These are phyloP conservation scores for Termitomyces sp. DNA, from an alignment of 768 basidiomycete genomes.

Conservation along the genomic window DNA sequence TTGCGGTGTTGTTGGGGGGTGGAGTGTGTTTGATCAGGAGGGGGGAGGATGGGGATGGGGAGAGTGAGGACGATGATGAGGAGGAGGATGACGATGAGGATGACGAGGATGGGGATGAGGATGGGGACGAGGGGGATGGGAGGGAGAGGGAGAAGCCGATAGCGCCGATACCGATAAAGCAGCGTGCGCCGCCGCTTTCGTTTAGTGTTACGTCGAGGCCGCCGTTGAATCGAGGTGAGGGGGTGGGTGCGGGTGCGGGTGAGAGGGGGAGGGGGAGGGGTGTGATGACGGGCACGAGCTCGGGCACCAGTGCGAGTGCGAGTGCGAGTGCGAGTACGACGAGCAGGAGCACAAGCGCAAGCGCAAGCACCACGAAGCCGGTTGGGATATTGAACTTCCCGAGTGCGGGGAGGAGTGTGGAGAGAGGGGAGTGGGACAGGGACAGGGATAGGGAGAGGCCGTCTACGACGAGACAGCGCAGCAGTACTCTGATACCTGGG, in stretches of 20 bases:
- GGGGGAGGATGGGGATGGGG: conserved; percentile 28
- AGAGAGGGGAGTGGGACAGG: background rate
- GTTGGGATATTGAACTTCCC: conserved; percentile 11
- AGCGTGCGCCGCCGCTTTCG: conserved; percentile 50
- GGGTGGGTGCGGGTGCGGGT: background rate
- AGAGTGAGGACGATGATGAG: conserved; percentile 23
- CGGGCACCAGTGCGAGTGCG: too few relatives aligned
- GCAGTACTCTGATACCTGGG: conserved; percentile 37
- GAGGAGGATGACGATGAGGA: conserved; percentile 22
- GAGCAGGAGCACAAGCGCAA: background rate
- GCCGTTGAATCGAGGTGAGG: conserved; percentile 26
- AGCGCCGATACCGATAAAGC: conserved; percentile 58
- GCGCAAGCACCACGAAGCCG: background rate
- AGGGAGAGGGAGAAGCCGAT: conserved; percentile 27
- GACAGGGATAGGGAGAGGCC: background rate
- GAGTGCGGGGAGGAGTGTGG: background rate
- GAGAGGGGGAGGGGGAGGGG: background rate
- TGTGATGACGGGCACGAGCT: too few relatives aligned
- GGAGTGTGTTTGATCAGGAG: conserved; percentile 39
- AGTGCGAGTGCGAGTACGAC: conserved; percentile 7
- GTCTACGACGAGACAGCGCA: conserved; percentile 29
- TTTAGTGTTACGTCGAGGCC: conserved; percentile 66
- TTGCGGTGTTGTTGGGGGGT: conserved; percentile 40
- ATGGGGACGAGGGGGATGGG: conserved; percentile 20
- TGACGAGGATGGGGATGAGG: conserved; percentile 21